Percentiles rank a stretch among this genome's conserved stretches.
Evolutionary conservation across 805 yeast species (phyloP).

Genomic region (Clavispora carvajalis): DNA sequence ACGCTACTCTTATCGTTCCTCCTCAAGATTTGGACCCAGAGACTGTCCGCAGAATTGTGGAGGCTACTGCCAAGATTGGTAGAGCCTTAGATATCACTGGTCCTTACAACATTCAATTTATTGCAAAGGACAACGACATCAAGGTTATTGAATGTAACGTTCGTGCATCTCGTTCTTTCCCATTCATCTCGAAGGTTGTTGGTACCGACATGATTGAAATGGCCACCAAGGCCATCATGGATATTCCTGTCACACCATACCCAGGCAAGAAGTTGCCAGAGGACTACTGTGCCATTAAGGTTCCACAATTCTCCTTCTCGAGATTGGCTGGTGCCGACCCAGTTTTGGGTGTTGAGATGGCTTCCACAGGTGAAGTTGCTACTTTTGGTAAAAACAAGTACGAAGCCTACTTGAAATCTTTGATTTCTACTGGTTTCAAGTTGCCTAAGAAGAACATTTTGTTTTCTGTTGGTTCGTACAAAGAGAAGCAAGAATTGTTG

Average conservation of each 20-base stretch:
- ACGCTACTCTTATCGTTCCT: conserved; percentile 91
- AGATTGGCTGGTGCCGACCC: conserved; percentile 98
- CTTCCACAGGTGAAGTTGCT: conserved; percentile 98
- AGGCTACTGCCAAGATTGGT: conserved; percentile 94
- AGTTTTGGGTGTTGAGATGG: conserved; percentile 97
- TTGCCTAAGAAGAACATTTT: conserved; percentile 92
- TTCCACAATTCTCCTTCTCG: conserved; percentile 96
- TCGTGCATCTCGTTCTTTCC: conserved; percentile 98
- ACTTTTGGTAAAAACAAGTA: conserved; percentile 93
- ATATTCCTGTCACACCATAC: conserved; percentile 80
- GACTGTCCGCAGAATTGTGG: conserved; percentile 86
- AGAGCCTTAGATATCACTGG: conserved; percentile 95
- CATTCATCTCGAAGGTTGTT: conserved; percentile 94
- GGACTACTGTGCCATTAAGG: conserved; percentile 93
- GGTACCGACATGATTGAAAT: conserved; percentile 94
- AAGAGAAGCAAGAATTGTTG: conserved; percentile 89
- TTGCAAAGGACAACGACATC: conserved; percentile 44
- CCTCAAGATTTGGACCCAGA: conserved; percentile 83
- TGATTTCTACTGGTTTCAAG: conserved; percentile 92
- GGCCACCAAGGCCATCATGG: conserved; percentile 95
- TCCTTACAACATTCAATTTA: conserved; percentile 97
- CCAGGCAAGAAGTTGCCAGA: conserved; percentile 86
- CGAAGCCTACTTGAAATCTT: conserved; percentile 93
- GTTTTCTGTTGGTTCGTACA: conserved; percentile 92
- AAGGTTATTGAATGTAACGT: conserved; percentile 98